Percentiles rank a stretch among this genome's conserved stretches.
Conservation (phyloP, 805 yeast species). For the fission yeast (Schizosaccharomyces pombe) region DNA sequence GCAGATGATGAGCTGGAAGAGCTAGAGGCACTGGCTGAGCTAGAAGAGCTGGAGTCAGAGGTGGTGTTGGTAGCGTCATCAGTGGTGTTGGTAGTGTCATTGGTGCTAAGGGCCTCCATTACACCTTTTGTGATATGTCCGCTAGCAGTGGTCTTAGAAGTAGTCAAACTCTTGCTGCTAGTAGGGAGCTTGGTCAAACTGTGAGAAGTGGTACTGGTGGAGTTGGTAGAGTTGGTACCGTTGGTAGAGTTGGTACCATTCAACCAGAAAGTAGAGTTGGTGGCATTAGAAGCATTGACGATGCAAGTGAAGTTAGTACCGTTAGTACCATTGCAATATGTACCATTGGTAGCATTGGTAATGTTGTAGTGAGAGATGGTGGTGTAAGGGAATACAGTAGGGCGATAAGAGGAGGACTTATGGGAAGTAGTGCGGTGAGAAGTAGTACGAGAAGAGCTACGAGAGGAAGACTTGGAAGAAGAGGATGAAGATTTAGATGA, state of each 20-base stretch:
- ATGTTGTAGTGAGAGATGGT: neutral
- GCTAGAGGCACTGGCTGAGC: neutral
- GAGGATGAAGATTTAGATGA: no score
- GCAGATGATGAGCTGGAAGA: slow-evolving; percentile 14
- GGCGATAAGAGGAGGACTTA: no score
- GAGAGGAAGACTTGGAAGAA: neutral
- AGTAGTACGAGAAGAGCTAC: neutral
- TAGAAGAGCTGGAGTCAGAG: neutral
- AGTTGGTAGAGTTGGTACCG: neutral
- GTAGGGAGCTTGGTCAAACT: no score
- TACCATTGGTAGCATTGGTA: neutral
- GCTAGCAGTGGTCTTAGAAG: no score
- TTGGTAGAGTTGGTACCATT: neutral
- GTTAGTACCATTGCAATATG: neutral
- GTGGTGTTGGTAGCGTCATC: no score
- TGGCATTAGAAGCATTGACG: neutral
- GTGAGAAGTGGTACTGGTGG: neutral
- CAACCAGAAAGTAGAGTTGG: neutral
- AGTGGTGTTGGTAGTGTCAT: no score
- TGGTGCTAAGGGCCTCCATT: no score
- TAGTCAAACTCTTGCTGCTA: no score
- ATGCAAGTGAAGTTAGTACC: neutral
- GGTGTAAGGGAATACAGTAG: neutral
- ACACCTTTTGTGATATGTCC: no score
- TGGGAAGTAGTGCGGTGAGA: no score